These are phyloP conservation scores for Auriscalpium microsporum DNA, from an alignment of 768 basidiomycete species.

Conservation along the genomic window DNA sequence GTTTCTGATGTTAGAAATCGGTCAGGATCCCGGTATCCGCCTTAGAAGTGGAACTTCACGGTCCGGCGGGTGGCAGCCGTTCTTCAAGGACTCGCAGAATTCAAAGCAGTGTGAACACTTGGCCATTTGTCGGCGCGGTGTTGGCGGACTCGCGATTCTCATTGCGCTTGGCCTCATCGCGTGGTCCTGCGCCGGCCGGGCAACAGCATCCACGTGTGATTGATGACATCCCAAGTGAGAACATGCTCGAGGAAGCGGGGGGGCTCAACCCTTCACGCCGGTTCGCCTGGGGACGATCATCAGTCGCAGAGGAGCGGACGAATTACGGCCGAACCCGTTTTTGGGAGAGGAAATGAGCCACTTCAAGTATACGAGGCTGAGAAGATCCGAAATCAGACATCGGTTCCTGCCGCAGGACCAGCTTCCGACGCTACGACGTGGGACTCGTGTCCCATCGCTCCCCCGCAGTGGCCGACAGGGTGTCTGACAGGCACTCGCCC, in stretches of 20 bases:
- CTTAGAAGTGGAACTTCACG: not conserved
- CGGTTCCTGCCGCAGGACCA: not conserved
- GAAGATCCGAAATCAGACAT: not conserved
- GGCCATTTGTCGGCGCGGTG: slow-evolving; percentile 10
- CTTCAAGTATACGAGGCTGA: not conserved
- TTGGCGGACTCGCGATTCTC: slow-evolving; percentile 4
- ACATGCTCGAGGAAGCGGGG: not conserved
- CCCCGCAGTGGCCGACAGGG: not conserved
- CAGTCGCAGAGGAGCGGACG: not conserved
- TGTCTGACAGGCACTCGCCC: not conserved
- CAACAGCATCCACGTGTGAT: not conserved
- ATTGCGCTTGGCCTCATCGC: not conserved
- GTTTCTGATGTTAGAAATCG: not conserved
- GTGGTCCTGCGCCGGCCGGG: slow-evolving; percentile 5
- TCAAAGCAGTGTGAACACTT: not conserved
- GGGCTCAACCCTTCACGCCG: not conserved
- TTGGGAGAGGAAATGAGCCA: not conserved
- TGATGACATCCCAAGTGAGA: not conserved
- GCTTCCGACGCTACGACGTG: not conserved
- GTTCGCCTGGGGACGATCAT: not conserved
- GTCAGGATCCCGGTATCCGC: not conserved
- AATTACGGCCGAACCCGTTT: not conserved
- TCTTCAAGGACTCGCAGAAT: not conserved
- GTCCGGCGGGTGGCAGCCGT: not conserved
- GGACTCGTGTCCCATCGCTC: not conserved